A percentile compares a stretch with the other conserved stretches of the same genome.
Conservation (phyloP, 768 basidiomycete species). For the Hygrophorus pudorinus region DNA sequence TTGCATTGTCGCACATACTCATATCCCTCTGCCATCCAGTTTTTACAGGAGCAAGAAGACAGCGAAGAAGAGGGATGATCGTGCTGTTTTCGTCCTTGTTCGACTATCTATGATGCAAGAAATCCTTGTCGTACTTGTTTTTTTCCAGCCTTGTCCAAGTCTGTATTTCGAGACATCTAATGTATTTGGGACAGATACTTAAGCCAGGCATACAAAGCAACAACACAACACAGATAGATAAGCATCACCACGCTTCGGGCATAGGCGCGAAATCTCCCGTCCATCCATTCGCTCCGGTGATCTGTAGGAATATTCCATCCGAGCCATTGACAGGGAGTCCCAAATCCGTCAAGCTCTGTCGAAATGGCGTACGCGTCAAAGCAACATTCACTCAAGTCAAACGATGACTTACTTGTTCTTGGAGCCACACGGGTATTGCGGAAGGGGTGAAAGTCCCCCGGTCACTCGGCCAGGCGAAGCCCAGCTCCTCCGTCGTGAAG, state of each 20-base stretch:
- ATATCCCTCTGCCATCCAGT: slow-evolving; percentile 34
- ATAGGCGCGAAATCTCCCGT: slow-evolving; percentile 62
- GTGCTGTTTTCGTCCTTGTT: background rate
- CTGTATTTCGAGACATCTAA: background rate
- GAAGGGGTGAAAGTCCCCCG: slow-evolving; percentile 64
- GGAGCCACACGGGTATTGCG: slow-evolving; percentile 84
- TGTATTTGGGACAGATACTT: too few species aligned
- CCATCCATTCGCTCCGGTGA: slow-evolving; percentile 66
- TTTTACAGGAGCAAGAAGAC: slow-evolving; percentile 83
- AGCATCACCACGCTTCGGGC: slow-evolving; percentile 74
- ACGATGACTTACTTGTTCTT: slow-evolving; percentile 55
- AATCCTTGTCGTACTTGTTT: background rate
- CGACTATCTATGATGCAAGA: background rate
- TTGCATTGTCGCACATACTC: slow-evolving; percentile 1
- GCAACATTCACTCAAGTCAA: background rate
- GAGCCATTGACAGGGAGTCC: slow-evolving; percentile 88
- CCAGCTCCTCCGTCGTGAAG: slow-evolving; percentile 80
- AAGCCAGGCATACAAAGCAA: too few species aligned
- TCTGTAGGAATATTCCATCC: slow-evolving; percentile 81
- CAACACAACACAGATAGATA: background rate
- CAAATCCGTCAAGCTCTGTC: slow-evolving; percentile 77
- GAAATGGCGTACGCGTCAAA: background rate
- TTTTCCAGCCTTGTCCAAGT: background rate
- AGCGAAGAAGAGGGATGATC: slow-evolving; percentile 51
- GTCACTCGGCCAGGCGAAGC: slow-evolving; percentile 61